Evolutionary conservation across 2,329 filamentous ascomycete species (phyloP).

Genomic region (Chaetomium sp.): DNA sequence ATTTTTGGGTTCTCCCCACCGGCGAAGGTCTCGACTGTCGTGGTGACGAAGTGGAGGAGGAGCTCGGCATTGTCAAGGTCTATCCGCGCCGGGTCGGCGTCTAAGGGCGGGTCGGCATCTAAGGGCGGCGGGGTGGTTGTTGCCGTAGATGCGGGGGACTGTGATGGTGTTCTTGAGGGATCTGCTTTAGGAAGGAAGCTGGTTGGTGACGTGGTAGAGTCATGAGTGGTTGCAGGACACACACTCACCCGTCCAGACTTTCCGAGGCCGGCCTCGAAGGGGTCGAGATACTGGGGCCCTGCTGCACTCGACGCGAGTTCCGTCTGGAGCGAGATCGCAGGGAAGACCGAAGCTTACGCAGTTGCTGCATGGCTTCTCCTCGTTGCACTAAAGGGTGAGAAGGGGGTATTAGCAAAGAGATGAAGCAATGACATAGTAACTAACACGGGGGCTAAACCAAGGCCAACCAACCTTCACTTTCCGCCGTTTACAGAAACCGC

Average conservation of each 20-base stretch:
- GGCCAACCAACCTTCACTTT: constrained; percentile 14
- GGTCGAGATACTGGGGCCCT: not conserved
- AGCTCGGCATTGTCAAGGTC: constrained; percentile 36
- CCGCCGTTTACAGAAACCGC: constrained; percentile 13
- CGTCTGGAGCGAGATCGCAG: constrained; percentile 5
- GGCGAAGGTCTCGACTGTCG: constrained; percentile 29
- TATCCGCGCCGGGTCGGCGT: not conserved
- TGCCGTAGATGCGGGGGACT: not conserved
- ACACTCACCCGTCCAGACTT: constrained; percentile 1
- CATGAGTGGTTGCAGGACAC: no score
- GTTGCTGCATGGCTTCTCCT: constrained; percentile 15
- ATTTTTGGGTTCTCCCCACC: constrained; percentile 26
- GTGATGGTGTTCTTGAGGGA: not conserved
- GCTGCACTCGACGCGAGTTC: not conserved
- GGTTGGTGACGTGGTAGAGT: not conserved
- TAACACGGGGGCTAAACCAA: no score
- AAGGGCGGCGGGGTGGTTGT: not conserved
- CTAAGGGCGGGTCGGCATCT: not conserved
- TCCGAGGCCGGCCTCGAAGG: constrained; percentile 12
- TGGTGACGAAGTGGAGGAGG: constrained; percentile 34
- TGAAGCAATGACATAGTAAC: not conserved
- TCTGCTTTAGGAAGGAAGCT: not conserved
- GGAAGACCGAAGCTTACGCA: constrained; percentile 10
- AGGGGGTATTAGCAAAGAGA: not conserved
- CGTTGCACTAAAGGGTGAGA: constrained; percentile 1